Conservation (phyloP, 176 grass and related monocot species). For the Juncus inflexus region DNA sequence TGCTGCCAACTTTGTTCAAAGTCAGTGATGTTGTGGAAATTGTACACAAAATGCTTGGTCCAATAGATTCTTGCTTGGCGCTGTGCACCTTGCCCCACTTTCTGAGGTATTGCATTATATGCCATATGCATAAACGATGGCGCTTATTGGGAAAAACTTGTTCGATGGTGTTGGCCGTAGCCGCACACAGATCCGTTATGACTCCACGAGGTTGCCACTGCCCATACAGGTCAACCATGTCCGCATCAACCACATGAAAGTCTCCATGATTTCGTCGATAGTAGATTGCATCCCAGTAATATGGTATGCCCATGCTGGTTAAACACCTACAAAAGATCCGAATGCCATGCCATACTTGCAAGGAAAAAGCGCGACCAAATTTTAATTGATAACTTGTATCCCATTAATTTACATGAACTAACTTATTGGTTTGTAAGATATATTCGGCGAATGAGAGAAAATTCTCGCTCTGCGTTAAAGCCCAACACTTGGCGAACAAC, state of each 20-base stretch:
- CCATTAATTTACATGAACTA: too few species aligned
- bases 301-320: slow-evolving; percentile 91
- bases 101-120: slow-evolving; percentile 76
- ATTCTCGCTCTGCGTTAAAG: too few species aligned
- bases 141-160: slow-evolving; percentile 66
- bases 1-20: too few species aligned
- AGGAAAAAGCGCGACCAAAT: too few species aligned
- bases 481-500: too few species aligned
- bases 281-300: slow-evolving; percentile 62
- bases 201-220: slow-evolving; percentile 67
- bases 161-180: slow-evolving; percentile 55
- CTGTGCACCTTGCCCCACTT: slow-evolving; percentile 29
- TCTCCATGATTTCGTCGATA: slow-evolving; percentile 78
- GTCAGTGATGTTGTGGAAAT: too few species aligned
- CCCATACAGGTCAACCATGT: slow-evolving; percentile 91
- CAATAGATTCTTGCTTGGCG: too few species aligned
- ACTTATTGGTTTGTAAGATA: too few species aligned
- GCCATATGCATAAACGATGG: slow-evolving; percentile 76
- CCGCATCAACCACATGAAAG: slow-evolving; percentile 80
- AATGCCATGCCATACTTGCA: slow-evolving; percentile 68
- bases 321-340: slow-evolving; percentile 65
- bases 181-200: slow-evolving; percentile 67
- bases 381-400: too few species aligned
- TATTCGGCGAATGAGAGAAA: too few species aligned
- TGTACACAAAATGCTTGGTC: too few species aligned